phyloP scores from a whole-genome alignment of 2,329 filamentous ascomycete genomes.

The Penicillium nordicum region DNA sequence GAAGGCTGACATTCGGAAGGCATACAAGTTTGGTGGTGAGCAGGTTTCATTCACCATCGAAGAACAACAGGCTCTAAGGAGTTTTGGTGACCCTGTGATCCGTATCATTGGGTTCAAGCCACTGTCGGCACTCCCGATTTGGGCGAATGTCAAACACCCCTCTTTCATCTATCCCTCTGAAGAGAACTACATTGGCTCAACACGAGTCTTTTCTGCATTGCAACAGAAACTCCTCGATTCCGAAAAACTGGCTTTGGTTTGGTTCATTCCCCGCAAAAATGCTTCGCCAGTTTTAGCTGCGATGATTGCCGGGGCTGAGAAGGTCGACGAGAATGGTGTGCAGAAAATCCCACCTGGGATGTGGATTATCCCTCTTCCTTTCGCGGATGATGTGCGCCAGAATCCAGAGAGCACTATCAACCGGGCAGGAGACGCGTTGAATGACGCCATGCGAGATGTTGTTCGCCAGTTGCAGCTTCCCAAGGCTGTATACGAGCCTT shows the following conservation, averaged over 20 bases:
- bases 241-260: constrained; percentile 79
- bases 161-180: constrained; percentile 94
- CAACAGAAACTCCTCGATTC: constrained; percentile 80
- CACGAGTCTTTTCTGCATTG: constrained; percentile 84
- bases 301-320: constrained; percentile 70
- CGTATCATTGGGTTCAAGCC: constrained; percentile 94
- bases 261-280: constrained; percentile 82
- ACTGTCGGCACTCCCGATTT: constrained; percentile 67
- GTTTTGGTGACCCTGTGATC: constrained; percentile 79
- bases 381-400: constrained; percentile 79
- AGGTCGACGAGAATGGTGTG: constrained; percentile 61
- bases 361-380: constrained; percentile 86
- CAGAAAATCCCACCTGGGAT: constrained; percentile 76
- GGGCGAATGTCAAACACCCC: constrained; percentile 82
- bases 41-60: constrained; percentile 82
- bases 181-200: constrained; percentile 83
- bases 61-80: constrained; percentile 71
- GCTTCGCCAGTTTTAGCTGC: constrained; percentile 76
- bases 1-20: constrained; percentile 79
- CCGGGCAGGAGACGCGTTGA: constrained; percentile 65
- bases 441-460: constrained; percentile 76
- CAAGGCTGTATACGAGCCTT: constrained; percentile 76
- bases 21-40: constrained; percentile 93
- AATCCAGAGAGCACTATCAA: constrained; percentile 61
- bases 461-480: constrained; percentile 86